Evolutionary conservation across 768 basidiomycete genomes (phyloP), one percentile per base, ranked within the genome.

Genomic region (Mycena indigotica): DNA sequence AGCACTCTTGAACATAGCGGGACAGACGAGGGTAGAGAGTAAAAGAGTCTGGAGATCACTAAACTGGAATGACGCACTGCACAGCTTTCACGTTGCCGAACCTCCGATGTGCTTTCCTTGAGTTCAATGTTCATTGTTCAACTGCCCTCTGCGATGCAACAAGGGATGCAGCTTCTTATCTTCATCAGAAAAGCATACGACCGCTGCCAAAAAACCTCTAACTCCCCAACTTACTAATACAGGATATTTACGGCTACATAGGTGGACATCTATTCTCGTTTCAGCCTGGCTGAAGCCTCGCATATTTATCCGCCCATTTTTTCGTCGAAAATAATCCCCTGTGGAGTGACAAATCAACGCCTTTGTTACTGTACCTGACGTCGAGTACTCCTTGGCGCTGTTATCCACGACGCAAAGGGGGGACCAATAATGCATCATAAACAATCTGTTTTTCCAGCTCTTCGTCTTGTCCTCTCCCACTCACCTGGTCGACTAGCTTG

Each of bases 1-100:
- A 28, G 87, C 88, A 16, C 78, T 80, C 74, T 80, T 88, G 79
- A 93, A 90, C 91, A 93, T 93, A 57, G 66, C 26, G 8, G 41
- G 23, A 21, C 15, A 44, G n/a, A 21, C 21, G 15, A 19, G 21
- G 15, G 8, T 46, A 29, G 23, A 35, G 32, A 35, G 32, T 8
- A 17, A 35, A 35, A 8, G 32, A 17, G 32, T 35, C 17, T 8
- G 32, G 17, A 17, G 32, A 35, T 8, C 10, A 35, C 10, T 8
- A 17, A 8, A 8, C 10, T 17, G 32, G 32, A 17, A 35, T 35
- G 10, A 35, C 10, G 10, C 8, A 8, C 32, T 35, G 32, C 32
- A 35, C 8, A 35, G n/a, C n/a, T n/a, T n/a, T 17, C 32, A 35
- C 8, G 32, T 35, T 35, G 32, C 8, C 32, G 32, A n/a, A n/a